These are phyloP conservation scores for Pseudogymnoascus sp. DNA, from an alignment of 2,329 filamentous ascomycete genomes.

Conservation along the genomic window DNA sequence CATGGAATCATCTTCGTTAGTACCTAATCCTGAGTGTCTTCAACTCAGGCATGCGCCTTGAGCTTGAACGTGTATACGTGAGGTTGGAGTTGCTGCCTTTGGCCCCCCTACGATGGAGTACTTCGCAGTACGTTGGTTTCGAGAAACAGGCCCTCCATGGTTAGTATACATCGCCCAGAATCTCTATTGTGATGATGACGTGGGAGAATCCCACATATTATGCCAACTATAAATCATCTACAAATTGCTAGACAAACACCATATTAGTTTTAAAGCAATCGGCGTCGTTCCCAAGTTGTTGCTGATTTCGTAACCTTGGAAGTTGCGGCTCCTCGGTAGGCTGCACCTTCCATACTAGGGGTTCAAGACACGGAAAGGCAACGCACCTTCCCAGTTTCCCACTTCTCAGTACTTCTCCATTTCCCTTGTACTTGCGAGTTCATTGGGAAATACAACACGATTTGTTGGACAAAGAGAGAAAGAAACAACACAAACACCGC, in stretches of 20 bases:
- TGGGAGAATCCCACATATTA: not conserved
- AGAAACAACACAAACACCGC: not conserved
- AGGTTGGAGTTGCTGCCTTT: not conserved
- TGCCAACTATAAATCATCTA: not conserved
- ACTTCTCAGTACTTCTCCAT: not conserved
- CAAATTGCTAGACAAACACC: not conserved
- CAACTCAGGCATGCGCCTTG: not conserved
- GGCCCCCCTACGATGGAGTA: not conserved
- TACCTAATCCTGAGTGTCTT: not conserved
- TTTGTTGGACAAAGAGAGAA: not conserved
- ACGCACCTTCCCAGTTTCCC: not conserved
- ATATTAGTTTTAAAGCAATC: not conserved
- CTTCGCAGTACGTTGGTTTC: not conserved
- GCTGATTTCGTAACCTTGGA: not conserved
- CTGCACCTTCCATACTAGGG: not conserved
- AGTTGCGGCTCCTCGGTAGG: not conserved
- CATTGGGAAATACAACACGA: not conserved
- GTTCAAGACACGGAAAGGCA: not conserved
- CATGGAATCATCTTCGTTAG: not conserved
- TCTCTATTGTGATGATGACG: not conserved
- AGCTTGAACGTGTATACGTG: not conserved
- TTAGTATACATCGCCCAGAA: not conserved
- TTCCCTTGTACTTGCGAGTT: not conserved
- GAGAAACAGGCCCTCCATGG: not conserved
- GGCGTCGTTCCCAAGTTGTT: not conserved